Percentiles rank a stretch among this genome's conserved stretches.
Conservation (phyloP, 495 filamentous ascomycete genomes). For the Penicillium longicatenatum region DNA sequence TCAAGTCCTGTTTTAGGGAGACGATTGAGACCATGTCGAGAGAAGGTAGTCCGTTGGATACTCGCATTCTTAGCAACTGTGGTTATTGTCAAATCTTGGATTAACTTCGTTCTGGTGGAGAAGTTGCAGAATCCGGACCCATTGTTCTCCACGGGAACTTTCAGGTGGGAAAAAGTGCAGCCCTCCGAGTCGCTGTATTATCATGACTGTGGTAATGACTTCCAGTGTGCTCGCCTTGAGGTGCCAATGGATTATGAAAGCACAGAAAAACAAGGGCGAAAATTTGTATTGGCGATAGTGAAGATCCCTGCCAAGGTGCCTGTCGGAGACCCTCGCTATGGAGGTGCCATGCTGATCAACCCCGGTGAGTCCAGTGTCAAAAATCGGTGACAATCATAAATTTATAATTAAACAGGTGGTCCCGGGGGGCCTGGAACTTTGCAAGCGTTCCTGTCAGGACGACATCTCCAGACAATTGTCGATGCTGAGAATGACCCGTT, state of each 20-base stretch:
- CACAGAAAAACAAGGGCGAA: conserved; percentile 35
- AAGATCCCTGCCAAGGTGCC: conserved; percentile 51
- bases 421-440: conserved; percentile 52
- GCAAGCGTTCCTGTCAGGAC: conserved; percentile 38
- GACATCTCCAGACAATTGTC: conserved; percentile 43
- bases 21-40: conserved; percentile 1
- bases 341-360: conserved; percentile 48
- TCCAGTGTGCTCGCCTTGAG: conserved; percentile 57
- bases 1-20: neutral
- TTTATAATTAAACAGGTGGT: conserved; percentile 36
- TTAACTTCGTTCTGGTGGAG: neutral
- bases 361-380: conserved; percentile 35
- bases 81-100: neutral
- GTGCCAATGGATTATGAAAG: conserved; percentile 60
- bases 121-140: neutral
- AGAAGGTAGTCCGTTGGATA: neutral
- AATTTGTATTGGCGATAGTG: conserved; percentile 52
- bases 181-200: conserved; percentile 37
- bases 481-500: conserved; percentile 39
- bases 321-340: conserved; percentile 46
- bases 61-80: neutral
- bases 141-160: conserved; percentile 2
- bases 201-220: conserved; percentile 42
- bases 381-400: neutral
- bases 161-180: conserved; percentile 35